Evolutionary conservation across 169 alveolate species (phyloP).

Genomic region (Plasmodium inui): DNA sequence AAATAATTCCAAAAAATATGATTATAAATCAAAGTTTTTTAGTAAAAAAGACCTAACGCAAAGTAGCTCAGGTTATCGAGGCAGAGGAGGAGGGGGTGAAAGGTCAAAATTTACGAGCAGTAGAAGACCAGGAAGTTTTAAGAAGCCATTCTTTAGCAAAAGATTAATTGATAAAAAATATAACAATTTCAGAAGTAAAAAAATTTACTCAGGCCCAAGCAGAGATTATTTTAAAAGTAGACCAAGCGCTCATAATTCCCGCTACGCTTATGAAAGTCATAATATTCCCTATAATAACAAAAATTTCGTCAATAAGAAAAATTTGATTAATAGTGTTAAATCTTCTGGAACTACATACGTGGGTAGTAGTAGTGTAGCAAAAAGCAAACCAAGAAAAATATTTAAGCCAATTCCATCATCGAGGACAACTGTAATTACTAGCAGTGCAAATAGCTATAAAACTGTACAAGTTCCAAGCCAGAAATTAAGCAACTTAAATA

Average conservation of each 20-base stretch:
- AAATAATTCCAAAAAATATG: conserved; percentile 12
- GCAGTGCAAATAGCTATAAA: conserved; percentile 43
- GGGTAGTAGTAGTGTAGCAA: conserved; percentile 13
- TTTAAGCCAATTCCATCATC: conserved; percentile 35
- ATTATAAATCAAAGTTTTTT: conserved; percentile 33
- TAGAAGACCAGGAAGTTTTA: conserved; percentile 60
- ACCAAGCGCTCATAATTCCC: conserved; percentile 22
- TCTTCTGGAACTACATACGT: conserved; percentile 23
- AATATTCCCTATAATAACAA: conserved; percentile 31
- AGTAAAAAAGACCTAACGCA: conserved; percentile 40
- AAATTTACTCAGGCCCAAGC: not conserved
- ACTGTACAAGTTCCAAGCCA: conserved; percentile 7
- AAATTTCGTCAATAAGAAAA: conserved; percentile 29
- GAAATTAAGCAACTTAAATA: conserved; percentile 54
- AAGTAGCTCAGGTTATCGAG: conserved; percentile 59
- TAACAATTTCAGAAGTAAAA: conserved; percentile 21
- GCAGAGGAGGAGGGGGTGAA: conserved; percentile 49
- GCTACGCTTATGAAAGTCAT: conserved; percentile 21
- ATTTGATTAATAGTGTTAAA: not conserved
- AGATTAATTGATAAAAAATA: conserved; percentile 30
- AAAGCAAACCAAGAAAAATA: conserved; percentile 45
- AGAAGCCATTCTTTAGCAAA: conserved; percentile 47
- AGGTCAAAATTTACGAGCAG: conserved; percentile 25
- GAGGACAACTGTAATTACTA: conserved; percentile 26
- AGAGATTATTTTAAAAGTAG: conserved; percentile 54